Evolutionary conservation across 2,329 filamentous ascomycete species (phyloP).

Genomic region (Diplodia seriata): DNA sequence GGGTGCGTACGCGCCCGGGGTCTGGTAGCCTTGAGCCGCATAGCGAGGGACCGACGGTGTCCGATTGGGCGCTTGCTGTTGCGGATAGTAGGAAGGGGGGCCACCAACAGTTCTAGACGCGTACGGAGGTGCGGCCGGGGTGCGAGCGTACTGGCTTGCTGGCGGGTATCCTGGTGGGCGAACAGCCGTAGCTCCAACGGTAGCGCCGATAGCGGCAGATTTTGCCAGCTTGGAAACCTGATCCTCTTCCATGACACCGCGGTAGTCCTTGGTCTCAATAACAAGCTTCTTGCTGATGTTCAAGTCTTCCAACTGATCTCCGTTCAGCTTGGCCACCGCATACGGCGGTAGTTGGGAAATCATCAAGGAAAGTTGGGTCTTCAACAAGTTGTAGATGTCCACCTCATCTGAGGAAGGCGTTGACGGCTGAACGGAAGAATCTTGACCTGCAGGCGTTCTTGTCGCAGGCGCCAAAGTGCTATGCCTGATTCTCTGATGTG

Average conservation of each 20-base stretch:
- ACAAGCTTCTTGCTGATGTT: slow-evolving; percentile 81
- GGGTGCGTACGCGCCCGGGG: slow-evolving; percentile 40
- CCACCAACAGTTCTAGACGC: slow-evolving; percentile 42
- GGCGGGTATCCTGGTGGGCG: slow-evolving; percentile 38
- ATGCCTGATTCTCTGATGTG: slow-evolving; percentile 80
- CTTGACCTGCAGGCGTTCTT: slow-evolving; percentile 21
- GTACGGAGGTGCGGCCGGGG: slow-evolving; percentile 36
- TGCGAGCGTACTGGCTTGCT: slow-evolving; percentile 44
- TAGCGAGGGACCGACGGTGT: slow-evolving; percentile 48
- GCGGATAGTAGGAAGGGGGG: slow-evolving; percentile 43
- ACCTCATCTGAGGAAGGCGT: slow-evolving; percentile 68
- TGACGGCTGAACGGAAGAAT: slow-evolving; percentile 53
- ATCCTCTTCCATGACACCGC: slow-evolving; percentile 84
- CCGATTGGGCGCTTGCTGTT: slow-evolving; percentile 45
- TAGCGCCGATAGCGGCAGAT: slow-evolving; percentile 43
- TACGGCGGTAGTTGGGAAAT: slow-evolving; percentile 81
- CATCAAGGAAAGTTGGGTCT: slow-evolving; percentile 75
- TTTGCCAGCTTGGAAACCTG: slow-evolving; percentile 60
- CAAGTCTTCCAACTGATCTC: slow-evolving; percentile 82
- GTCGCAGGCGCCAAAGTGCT: slow-evolving; percentile 62
- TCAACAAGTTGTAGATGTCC: slow-evolving; percentile 73
- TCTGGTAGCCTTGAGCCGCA: slow-evolving; percentile 44
- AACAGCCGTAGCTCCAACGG: slow-evolving; percentile 41
- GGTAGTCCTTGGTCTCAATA: slow-evolving; percentile 74
- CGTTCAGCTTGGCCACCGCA: slow-evolving; percentile 83